Base-by-base conservation (phyloP, 1,284 basidiomycete species). In the Erythrobasidium hasegawianum region DNA sequence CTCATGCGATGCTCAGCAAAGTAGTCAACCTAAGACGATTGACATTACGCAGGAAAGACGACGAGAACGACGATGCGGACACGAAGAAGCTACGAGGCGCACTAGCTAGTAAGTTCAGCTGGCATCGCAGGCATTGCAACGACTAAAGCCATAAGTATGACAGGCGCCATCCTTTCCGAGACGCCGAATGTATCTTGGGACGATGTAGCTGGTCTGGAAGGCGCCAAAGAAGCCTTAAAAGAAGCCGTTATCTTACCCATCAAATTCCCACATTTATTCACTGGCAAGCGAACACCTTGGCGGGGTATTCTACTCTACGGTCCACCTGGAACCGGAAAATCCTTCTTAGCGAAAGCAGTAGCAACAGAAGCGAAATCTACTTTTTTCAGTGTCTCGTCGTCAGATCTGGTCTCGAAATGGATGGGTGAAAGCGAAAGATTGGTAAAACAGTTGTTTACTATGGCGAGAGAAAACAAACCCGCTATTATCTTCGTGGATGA, bases 401-500 rank as follows among this genome's bases (percentile, higher is more conserved):
- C 87, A 77, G 96, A 98, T 76, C 81, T 98, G 59, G 96, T 98
- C 65, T 95, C 90, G 78, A 98, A 98, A 79, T 98, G 95, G 95
- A 96, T 97, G 82, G 95, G 95, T 71, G 95, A 98, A 79, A 94
- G 90, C 18, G 95, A 98, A 79, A 82, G 90, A 74, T 82, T 97
- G 70, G 95, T 98, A 57, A 95, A 93, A 78, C 92, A 97, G 77
- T 83, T 98, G 43, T 98, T 98, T 76, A 86, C 90, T 72, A 90
- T 98, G 84, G 96, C 95, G 0, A 85, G 95, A 68, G 95, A 98
- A 78, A 86, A 87, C 71, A 97, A 97, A 77, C 95, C 95, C 1
- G 86, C 93, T 2, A 98, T 98, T 78, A 97, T 98, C 77, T 98
- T 98, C 77, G 92, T 98, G 75, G 95, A 98, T 77, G 95, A 98